These are phyloP conservation scores for Nepenthes alata DNA, from an alignment of 179 eudicot species.

Conservation along the genomic window DNA sequence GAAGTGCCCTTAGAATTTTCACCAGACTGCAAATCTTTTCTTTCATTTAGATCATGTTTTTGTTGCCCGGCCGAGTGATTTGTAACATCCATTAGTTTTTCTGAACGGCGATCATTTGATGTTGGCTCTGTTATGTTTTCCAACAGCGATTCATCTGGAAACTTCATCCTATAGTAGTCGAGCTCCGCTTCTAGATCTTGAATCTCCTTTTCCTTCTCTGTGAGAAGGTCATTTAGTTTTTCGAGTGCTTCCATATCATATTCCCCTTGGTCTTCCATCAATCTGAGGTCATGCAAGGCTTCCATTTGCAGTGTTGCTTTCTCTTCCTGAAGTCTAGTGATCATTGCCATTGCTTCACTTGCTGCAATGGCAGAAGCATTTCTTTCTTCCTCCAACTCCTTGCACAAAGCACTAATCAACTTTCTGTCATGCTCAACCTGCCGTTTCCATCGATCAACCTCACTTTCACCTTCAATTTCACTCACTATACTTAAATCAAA, in stretches of 20 bases:
- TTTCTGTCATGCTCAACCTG: conserved; percentile 79
- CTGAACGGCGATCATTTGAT: conserved; percentile 10
- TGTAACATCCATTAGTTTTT: not conserved
- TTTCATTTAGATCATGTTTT: conserved; percentile 1
- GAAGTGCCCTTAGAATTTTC: conserved; percentile 5
- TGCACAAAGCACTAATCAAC: conserved; percentile 46
- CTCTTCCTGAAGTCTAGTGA: conserved; percentile 86
- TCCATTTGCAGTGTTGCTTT: conserved; percentile 90
- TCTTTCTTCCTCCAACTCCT: conserved; percentile 94
- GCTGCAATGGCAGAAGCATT: conserved; percentile 82
- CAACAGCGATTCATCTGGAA: conserved; percentile 21
- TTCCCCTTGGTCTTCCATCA: conserved; percentile 99
- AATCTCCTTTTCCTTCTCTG: conserved; percentile 66
- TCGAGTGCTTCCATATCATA: conserved; percentile 79
- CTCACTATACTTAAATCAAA: conserved; percentile 54
- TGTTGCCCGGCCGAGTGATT: too few species aligned
- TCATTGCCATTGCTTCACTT: conserved; percentile 97
- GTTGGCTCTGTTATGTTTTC: conserved; percentile 22
- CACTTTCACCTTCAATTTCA: conserved; percentile 87
- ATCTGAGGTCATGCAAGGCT: conserved; percentile 73
- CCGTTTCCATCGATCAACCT: conserved; percentile 52
- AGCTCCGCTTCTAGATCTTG: conserved; percentile 71
- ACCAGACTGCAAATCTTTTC: not conserved
- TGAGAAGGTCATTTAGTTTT: conserved; percentile 51
- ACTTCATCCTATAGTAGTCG: conserved; percentile 34